Conservation (phyloP, 1,139 yeast species). For the Suhomyces choctaworum region DNA sequence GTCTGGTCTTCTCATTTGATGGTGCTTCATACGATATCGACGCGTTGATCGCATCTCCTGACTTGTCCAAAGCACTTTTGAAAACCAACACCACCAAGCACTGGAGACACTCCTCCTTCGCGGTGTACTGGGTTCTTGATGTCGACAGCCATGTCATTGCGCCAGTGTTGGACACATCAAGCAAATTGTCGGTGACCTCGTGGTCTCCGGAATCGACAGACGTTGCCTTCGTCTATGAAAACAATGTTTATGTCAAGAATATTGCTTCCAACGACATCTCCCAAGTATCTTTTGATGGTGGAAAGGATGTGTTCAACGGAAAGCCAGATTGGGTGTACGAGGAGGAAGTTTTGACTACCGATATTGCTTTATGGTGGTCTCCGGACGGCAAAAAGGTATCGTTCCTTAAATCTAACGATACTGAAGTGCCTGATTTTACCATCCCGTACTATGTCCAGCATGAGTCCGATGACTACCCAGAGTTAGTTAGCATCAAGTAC, state of each 20-base stretch:
- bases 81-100: slow-evolving; percentile 53
- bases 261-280: slow-evolving; percentile 19
- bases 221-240: slow-evolving; percentile 37
- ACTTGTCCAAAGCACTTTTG: slow-evolving; percentile 56
- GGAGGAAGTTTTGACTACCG: slow-evolving; percentile 55
- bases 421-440: slow-evolving; percentile 51
- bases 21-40: slow-evolving; percentile 49
- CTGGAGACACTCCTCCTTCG: slow-evolving; percentile 45
- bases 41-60: slow-evolving; percentile 61
- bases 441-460: slow-evolving; percentile 56
- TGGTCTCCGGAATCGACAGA: slow-evolving; percentile 38
- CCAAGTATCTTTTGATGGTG: slow-evolving; percentile 52
- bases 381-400: slow-evolving; percentile 51
- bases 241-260: slow-evolving; percentile 37
- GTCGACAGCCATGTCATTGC: slow-evolving; percentile 17
- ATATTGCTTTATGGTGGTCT: slow-evolving; percentile 60
- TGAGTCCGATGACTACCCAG: slow-evolving; percentile 44
- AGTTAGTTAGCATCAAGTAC: slow-evolving; percentile 39
- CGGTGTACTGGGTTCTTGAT: slow-evolving; percentile 42
- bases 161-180: slow-evolving; percentile 19
- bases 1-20: slow-evolving; percentile 43
- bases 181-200: slow-evolving; percentile 21
- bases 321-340: slow-evolving; percentile 67
- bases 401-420: slow-evolving; percentile 52
- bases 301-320: slow-evolving; percentile 51